Conservation (phyloP, 2,329 filamentous ascomycete species). For the Colletotrichum sp. region DNA sequence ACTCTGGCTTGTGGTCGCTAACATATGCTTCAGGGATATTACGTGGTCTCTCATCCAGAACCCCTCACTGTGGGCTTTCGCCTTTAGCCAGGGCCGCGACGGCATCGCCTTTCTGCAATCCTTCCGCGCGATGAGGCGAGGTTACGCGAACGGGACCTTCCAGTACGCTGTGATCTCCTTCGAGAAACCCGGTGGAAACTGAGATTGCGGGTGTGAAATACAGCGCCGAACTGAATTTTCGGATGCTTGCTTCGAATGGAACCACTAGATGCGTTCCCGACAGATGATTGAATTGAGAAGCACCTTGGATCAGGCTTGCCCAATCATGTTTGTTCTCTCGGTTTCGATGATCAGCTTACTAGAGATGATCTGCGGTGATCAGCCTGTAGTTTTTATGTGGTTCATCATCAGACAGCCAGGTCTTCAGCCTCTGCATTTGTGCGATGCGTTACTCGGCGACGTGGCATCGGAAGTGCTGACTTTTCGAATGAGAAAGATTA, state of each 20-base stretch:
- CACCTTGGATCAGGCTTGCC: neutral
- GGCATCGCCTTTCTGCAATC: conserved; percentile 66
- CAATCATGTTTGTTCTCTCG: neutral
- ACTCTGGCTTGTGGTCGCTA: neutral
- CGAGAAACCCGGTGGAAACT: conserved; percentile 38
- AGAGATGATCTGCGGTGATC: neutral
- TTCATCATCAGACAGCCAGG: neutral
- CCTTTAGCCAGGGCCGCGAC: conserved; percentile 63
- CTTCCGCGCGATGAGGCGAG: conserved; percentile 65
- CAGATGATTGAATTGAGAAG: neutral
- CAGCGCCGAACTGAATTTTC: neutral
- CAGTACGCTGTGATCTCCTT: conserved; percentile 65
- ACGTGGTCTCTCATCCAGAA: conserved; percentile 65
- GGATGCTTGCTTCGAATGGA: neutral
- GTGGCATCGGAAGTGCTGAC: too few species aligned
- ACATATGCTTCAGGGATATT: conserved; percentile 55
- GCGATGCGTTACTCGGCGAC: neutral
- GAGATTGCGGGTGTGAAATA: neutral
- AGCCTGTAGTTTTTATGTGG: neutral
- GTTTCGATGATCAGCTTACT: neutral
- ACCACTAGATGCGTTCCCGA: neutral
- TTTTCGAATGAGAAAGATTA: too few species aligned
- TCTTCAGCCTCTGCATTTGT: neutral
- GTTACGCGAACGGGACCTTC: conserved; percentile 63
- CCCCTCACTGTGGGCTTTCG: conserved; percentile 65